phyloP scores from a whole-genome alignment of 2,329 filamentous ascomycete species.

The Penicillium sp. region DNA sequence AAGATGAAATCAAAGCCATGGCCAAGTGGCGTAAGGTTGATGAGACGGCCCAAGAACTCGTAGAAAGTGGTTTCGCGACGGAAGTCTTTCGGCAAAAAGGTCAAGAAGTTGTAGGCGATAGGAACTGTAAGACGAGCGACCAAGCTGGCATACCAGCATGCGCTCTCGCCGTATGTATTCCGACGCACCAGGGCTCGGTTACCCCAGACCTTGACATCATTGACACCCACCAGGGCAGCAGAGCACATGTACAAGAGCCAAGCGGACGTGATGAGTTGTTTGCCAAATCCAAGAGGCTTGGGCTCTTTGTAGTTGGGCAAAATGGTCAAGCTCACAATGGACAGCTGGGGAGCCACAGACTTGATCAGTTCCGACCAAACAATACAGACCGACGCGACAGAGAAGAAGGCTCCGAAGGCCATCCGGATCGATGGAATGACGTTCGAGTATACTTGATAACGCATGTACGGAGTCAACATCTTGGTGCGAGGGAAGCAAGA shows the following conservation, averaged over 20 bases:
- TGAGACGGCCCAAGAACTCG: slow-evolving; percentile 76
- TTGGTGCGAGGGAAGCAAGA: slow-evolving; percentile 57
- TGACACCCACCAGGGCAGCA: slow-evolving; percentile 82
- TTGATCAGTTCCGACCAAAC: slow-evolving; percentile 95
- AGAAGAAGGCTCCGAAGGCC: slow-evolving; percentile 65
- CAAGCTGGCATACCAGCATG: slow-evolving; percentile 93
- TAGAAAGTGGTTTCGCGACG: slow-evolving; percentile 83
- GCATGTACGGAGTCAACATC: slow-evolving; percentile 75
- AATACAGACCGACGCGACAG: slow-evolving; percentile 75
- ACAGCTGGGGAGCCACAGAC: slow-evolving; percentile 73
- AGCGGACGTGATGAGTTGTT: slow-evolving; percentile 76
- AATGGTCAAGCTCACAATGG: slow-evolving; percentile 62
- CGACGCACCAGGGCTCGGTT: slow-evolving; percentile 85
- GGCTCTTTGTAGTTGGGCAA: slow-evolving; percentile 69
- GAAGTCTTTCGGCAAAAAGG: slow-evolving; percentile 73
- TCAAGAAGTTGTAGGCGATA: slow-evolving; percentile 93
- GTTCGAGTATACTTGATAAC: slow-evolving; percentile 75
- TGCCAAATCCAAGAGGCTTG: slow-evolving; percentile 78
- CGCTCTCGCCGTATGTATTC: slow-evolving; percentile 89
- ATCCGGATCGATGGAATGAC: slow-evolving; percentile 69
- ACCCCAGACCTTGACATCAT: slow-evolving; percentile 96
- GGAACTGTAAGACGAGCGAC: slow-evolving; percentile 91
- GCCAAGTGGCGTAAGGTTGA: slow-evolving; percentile 80
- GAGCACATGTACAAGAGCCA: slow-evolving; percentile 98
- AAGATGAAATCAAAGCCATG: slow-evolving; percentile 85